phyloP scores from a whole-genome alignment of 2,329 filamentous ascomycete genomes.

The Tympanopsis confertula region DNA sequence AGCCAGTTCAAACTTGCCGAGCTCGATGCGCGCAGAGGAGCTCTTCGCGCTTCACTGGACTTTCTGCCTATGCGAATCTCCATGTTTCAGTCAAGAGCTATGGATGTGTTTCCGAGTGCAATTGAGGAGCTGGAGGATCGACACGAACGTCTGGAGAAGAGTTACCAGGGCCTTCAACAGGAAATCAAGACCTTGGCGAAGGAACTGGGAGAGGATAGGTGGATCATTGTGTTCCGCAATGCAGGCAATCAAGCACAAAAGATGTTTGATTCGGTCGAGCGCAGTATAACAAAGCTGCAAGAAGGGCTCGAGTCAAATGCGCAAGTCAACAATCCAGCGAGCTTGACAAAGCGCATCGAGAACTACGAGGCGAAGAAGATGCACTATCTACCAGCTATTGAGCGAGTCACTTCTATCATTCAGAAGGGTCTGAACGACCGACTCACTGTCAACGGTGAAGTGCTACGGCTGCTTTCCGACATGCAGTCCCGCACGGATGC shows the following conservation, averaged over 20 bases:
- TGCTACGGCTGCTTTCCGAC: slow-evolving; percentile 73
- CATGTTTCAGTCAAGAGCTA: slow-evolving; percentile 70
- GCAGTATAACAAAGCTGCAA: slow-evolving; percentile 71
- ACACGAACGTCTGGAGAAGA: slow-evolving; percentile 63
- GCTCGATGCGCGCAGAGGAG: slow-evolving; percentile 90
- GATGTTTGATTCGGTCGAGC: slow-evolving; percentile 90
- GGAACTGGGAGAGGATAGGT: slow-evolving; percentile 88
- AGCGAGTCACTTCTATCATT: slow-evolving; percentile 81
- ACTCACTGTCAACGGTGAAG: slow-evolving; percentile 93
- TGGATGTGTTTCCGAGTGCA: slow-evolving; percentile 72
- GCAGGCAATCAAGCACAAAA: slow-evolving; percentile 85
- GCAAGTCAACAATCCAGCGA: slow-evolving; percentile 59
- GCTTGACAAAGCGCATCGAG: slow-evolving; percentile 72
- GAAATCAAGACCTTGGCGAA: slow-evolving; percentile 82
- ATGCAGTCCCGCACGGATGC: slow-evolving; percentile 73
- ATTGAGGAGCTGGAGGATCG: slow-evolving; percentile 78
- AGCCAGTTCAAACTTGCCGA: slow-evolving; percentile 83
- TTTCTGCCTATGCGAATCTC: slow-evolving; percentile 91
- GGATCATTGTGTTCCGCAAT: slow-evolving; percentile 90
- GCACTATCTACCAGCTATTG: slow-evolving; percentile 88
- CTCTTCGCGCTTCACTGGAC: slow-evolving; percentile 80
- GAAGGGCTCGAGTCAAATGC: slow-evolving; percentile 67
- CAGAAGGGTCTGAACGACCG: slow-evolving; percentile 91
- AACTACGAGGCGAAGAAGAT: slow-evolving; percentile 90
- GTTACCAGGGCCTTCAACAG: slow-evolving; percentile 76